These are phyloP conservation scores for Tilletia caries DNA, from an alignment of 1,284 basidiomycete genomes.

Conservation along the genomic window DNA sequence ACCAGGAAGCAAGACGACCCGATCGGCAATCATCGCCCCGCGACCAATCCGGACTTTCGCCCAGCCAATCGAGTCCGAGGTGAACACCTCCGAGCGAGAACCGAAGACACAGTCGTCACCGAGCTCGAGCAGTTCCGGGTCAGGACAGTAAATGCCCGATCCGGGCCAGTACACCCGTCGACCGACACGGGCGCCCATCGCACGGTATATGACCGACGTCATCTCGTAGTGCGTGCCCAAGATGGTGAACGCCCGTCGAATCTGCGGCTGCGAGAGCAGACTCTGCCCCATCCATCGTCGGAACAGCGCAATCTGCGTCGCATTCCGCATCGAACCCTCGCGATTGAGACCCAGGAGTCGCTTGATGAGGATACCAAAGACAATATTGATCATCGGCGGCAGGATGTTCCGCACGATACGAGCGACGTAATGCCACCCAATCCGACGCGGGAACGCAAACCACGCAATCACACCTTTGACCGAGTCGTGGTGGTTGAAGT, in stretches of 20 bases:
- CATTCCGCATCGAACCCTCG: slow-evolving; percentile 53
- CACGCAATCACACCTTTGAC: slow-evolving; percentile 52
- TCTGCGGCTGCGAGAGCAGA: slow-evolving; percentile 46
- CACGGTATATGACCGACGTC: slow-evolving; percentile 52
- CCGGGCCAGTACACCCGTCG: slow-evolving; percentile 54
- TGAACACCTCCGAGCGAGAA: slow-evolving; percentile 52
- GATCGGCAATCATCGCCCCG: slow-evolving; percentile 53
- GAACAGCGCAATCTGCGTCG: slow-evolving; percentile 49
- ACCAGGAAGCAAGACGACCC: slow-evolving; percentile 50
- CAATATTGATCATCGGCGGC: slow-evolving; percentile 50
- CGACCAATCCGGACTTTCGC: slow-evolving; percentile 51
- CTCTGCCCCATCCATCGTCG: slow-evolving; percentile 50
- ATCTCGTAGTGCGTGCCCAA: slow-evolving; percentile 54
- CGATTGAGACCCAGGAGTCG: slow-evolving; percentile 49
- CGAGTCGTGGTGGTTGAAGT: slow-evolving; percentile 49
- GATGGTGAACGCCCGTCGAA: slow-evolving; percentile 47
- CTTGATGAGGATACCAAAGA: slow-evolving; percentile 48
- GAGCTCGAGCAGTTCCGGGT: slow-evolving; percentile 52
- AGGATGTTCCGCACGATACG: slow-evolving; percentile 50
- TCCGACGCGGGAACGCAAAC: slow-evolving; percentile 51
- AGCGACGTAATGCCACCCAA: slow-evolving; percentile 53
- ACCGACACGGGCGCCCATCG: slow-evolving; percentile 52
- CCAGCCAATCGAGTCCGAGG: slow-evolving; percentile 52
- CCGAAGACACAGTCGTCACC: slow-evolving; percentile 54
- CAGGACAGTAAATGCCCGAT: slow-evolving; percentile 52